A percentile compares a stretch with the other conserved stretches of the same genome.
phyloP scores from a whole-genome alignment of 192 early-diverging fungal genomes.

The Diversispora eburnea region DNA sequence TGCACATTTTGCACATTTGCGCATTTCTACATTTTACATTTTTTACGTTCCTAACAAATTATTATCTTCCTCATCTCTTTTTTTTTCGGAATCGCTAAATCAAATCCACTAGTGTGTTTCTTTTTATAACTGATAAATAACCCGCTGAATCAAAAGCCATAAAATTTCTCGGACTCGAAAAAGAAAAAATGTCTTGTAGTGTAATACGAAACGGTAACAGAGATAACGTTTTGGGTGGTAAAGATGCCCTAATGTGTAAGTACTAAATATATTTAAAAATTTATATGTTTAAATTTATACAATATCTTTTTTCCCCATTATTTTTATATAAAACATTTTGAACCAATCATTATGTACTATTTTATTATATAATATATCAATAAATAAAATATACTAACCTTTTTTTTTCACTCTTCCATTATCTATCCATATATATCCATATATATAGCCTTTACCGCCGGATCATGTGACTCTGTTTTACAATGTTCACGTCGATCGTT shows the following conservation, averaged over 20 bases:
- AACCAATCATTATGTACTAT: no score
- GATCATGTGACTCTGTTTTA: constrained; percentile 28
- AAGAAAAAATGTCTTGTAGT: not conserved
- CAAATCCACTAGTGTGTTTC: no score
- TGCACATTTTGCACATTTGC: no score
- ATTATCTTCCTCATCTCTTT: no score
- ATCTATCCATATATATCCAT: not conserved
- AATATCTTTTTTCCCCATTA: no score
- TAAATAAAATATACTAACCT: not conserved
- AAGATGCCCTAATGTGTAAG: constrained; percentile 24
- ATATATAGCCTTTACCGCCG: constrained; percentile 24
- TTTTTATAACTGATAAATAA: no score
- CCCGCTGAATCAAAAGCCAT: no score
- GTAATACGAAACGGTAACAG: not conserved
- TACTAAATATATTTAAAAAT: not conserved
- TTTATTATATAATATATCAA: not conserved
- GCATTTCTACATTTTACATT: no score
- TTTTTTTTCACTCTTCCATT: not conserved
- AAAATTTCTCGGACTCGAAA: no score
- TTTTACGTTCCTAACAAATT: no score
- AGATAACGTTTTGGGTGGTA: constrained; percentile 1
- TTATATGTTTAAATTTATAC: not conserved
- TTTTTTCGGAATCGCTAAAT: no score
- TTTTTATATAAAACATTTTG: no score
- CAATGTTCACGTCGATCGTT: constrained; percentile 22